A percentile compares a stretch with the other conserved stretches of the same genome.
These are phyloP conservation scores for Monascus ruber DNA, from an alignment of 2,329 filamentous ascomycete species.

Conservation along the genomic window DNA sequence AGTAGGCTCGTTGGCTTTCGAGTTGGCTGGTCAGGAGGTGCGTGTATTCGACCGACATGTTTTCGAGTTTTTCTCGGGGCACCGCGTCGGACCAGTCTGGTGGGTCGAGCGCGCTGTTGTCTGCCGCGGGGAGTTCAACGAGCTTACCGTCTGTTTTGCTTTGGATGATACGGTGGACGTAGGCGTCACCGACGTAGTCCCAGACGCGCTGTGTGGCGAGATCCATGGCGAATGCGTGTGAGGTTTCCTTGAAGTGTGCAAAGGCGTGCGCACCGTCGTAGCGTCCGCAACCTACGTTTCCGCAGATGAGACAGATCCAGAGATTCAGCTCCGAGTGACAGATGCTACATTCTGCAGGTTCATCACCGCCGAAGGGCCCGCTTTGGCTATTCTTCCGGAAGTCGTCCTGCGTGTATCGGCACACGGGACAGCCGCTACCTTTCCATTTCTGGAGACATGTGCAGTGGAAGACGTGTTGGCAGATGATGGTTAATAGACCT, in stretches of 20 bases:
- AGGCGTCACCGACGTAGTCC: constrained; percentile 93
- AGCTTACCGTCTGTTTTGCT: constrained; percentile 88
- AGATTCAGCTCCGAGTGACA: constrained; percentile 74
- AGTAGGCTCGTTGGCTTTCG: constrained; percentile 85
- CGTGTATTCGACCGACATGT: constrained; percentile 86
- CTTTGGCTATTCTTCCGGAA: constrained; percentile 36
- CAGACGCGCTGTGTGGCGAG: constrained; percentile 89
- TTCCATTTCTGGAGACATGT: constrained; percentile 94
- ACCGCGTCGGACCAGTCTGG: constrained; percentile 36
- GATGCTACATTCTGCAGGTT: constrained; percentile 52
- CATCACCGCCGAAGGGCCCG: constrained; percentile 43
- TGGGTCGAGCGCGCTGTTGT: constrained; percentile 31
- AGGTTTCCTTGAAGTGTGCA: constrained; percentile 80
- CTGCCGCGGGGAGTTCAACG: constrained; percentile 66
- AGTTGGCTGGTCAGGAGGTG: constrained; percentile 87
- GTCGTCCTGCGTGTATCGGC: constrained; percentile 68
- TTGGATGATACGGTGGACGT: constrained; percentile 90
- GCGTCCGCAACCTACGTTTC: constrained; percentile 81
- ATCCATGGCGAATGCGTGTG: constrained; percentile 86
- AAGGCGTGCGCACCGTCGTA: constrained; percentile 93
- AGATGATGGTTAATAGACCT: constrained; percentile 86
- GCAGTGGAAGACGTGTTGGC: constrained; percentile 96
- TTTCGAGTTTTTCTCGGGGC: constrained; percentile 53
- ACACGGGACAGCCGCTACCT: constrained; percentile 86
- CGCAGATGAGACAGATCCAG: constrained; percentile 93